Base-by-base conservation (phyloP, 2,329 filamentous ascomycete genomes). In the Phyllosticta citriasiana region DNA sequence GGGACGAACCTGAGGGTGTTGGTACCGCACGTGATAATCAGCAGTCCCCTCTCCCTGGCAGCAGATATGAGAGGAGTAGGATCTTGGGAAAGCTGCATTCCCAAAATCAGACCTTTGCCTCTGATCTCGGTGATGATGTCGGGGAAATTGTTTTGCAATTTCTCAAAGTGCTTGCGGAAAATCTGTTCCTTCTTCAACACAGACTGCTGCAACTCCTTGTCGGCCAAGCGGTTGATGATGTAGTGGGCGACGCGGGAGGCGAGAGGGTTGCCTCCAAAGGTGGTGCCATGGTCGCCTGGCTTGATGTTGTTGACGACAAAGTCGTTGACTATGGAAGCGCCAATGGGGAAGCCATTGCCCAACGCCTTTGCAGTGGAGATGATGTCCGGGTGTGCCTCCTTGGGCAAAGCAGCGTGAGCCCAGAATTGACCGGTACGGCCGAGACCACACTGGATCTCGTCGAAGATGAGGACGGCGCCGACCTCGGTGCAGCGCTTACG, bases 401-500 rank as follows among this genome's bases (percentile, higher is more conserved):
- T 78, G 40, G 89, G 88, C 25, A 94, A 81, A 62, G 81, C 79
- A 10, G 81, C 81, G 71, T 99, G 93, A 0, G 94, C 94, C 94
- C 94, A 99, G 68, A 99, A 82, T 12, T 80, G 82, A 40, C 94
- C 94, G 1, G 94, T 97, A 58, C 94, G 87, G 26, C 87, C 85
- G 35, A 99, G 80, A 59, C 94, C 94, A 73, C 91, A 97, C 76
- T 99, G 94, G 65, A 99, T 99, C 79, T 99, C 94, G 70, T 99
- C 94, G 74, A 94, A 93, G 71, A 97, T 88, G 62, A 99, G 79
- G 3, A 97, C 84, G 1, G 93, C 92, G 57, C 90, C 91, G 33
- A 97, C 91, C 67, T 91, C 87, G 61, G 86, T 87, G 75, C 92
- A 97, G 63, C 92, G 84, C 71, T 83, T 83, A 62, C 91, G 90